A percentile compares a stretch with the other conserved stretches of the same genome.
These are phyloP conservation scores for Phytophthora pistaciae DNA, from an alignment of 352 stramenopile species.

Conservation along the genomic window DNA sequence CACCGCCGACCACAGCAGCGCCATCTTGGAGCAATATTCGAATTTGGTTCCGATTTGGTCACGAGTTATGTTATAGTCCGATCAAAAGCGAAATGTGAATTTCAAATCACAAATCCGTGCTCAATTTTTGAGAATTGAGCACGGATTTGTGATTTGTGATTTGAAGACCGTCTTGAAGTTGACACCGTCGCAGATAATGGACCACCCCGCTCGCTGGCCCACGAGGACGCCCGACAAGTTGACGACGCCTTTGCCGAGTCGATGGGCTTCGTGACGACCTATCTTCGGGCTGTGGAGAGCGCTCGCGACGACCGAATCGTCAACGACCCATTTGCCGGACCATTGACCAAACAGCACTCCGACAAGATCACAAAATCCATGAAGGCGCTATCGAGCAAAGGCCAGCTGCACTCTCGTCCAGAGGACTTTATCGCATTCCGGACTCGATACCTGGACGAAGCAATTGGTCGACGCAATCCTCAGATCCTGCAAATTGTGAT, in stretches of 20 bases:
- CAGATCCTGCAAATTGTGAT: slow-evolving; percentile 49
- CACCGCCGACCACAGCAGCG: slow-evolving; percentile 19
- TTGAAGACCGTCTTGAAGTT: neutral
- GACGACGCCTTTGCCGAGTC: slow-evolving; percentile 2
- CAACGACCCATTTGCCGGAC: slow-evolving; percentile 14
- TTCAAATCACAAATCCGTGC: neutral
- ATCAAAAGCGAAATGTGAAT: no score
- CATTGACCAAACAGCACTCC: slow-evolving; percentile 5
- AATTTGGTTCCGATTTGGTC: slow-evolving; percentile 14
- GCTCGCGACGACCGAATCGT: slow-evolving; percentile 14
- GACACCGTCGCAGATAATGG: neutral
- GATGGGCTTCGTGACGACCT: slow-evolving; percentile 20
- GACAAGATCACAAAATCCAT: neutral
- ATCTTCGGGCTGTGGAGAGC: slow-evolving; percentile 16
- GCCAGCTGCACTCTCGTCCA: neutral
- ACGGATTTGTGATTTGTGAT: neutral
- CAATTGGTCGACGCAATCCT: slow-evolving; percentile 34
- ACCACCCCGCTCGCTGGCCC: neutral
- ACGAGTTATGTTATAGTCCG: neutral
- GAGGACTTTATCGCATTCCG: slow-evolving; percentile 37
- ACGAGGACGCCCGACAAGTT: neutral
- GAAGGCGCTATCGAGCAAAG: neutral
- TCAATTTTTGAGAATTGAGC: no score
- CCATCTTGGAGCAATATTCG: slow-evolving; percentile 19
- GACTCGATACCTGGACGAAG: slow-evolving; percentile 49